phyloP scores from a whole-genome alignment of 2,329 filamentous ascomycete genomes.

The Monilinia polystroma region DNA sequence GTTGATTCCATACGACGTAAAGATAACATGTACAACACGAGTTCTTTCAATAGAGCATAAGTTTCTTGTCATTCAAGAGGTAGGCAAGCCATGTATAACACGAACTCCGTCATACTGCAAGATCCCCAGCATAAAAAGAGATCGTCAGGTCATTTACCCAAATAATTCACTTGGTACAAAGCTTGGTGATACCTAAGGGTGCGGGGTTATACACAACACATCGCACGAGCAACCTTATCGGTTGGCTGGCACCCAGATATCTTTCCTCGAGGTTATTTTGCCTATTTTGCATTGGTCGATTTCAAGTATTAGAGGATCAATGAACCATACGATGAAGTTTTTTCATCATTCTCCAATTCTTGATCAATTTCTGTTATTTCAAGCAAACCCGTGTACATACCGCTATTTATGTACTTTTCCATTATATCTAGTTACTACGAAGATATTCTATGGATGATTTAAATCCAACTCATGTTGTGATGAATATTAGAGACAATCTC shows the following conservation, averaged over 20 bases:
- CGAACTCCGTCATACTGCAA: neutral
- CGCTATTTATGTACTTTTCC: no score
- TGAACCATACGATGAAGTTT: neutral
- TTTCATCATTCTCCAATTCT: no score
- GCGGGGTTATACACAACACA: neutral
- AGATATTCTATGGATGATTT: no score
- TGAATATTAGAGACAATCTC: no score
- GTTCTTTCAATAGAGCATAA: neutral
- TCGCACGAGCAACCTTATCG: neutral
- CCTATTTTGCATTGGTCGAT: neutral
- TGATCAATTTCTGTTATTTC: no score
- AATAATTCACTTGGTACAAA: neutral
- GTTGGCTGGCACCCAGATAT: neutral
- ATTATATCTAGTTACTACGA: no score
- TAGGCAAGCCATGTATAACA: neutral
- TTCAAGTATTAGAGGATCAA: neutral
- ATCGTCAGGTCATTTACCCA: neutral
- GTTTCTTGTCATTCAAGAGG: neutral
- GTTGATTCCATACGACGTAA: neutral
- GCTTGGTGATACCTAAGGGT: neutral
- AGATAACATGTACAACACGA: neutral
- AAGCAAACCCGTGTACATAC: no score
- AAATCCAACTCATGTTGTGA: no score
- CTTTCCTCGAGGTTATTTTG: neutral
- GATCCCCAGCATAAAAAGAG: neutral